Conservation (phyloP, 2,329 filamentous ascomycete genomes). For the Sporothrix variecibatus region DNA sequence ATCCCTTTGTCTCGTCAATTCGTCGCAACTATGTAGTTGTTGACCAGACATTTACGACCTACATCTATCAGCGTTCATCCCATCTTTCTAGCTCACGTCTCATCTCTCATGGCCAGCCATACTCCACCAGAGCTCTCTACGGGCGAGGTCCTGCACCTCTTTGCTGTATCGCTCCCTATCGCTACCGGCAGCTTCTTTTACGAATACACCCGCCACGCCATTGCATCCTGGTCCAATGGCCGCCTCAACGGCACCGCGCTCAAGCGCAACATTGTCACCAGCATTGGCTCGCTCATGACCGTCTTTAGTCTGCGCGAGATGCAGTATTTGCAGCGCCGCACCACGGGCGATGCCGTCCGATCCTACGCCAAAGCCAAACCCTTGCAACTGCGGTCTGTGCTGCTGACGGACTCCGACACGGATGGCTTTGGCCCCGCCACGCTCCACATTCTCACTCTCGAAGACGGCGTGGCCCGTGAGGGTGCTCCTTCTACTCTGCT, state of each 20-base stretch:
- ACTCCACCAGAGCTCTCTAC: slow-evolving; percentile 9
- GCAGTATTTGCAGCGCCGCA: slow-evolving; percentile 22
- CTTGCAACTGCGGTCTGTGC: slow-evolving; percentile 24
- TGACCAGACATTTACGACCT: neutral
- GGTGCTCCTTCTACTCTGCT: slow-evolving; percentile 25
- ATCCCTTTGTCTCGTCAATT: neutral
- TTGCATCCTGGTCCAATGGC: slow-evolving; percentile 1
- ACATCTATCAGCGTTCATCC: neutral
- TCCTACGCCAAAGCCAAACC: slow-evolving; percentile 25
- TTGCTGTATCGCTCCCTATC: neutral
- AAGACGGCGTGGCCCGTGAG: neutral
- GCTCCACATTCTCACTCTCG: neutral
- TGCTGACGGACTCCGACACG: slow-evolving; percentile 19
- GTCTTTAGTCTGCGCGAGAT: slow-evolving; percentile 22
- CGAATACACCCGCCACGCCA: neutral
- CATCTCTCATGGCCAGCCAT: slow-evolving; percentile 17
- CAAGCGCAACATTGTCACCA: slow-evolving; percentile 8
- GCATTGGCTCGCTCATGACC: neutral
- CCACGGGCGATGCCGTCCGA: slow-evolving; percentile 28
- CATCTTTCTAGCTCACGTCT: neutral
- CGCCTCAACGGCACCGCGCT: slow-evolving; percentile 13
- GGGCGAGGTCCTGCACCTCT: slow-evolving; percentile 19
- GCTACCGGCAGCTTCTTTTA: slow-evolving; percentile 15
- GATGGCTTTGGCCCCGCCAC: slow-evolving; percentile 22
- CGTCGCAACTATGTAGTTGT: neutral